Evolutionary conservation across 2,329 filamentous ascomycete species (phyloP).

Genomic region (Stromatinia cepivora): DNA sequence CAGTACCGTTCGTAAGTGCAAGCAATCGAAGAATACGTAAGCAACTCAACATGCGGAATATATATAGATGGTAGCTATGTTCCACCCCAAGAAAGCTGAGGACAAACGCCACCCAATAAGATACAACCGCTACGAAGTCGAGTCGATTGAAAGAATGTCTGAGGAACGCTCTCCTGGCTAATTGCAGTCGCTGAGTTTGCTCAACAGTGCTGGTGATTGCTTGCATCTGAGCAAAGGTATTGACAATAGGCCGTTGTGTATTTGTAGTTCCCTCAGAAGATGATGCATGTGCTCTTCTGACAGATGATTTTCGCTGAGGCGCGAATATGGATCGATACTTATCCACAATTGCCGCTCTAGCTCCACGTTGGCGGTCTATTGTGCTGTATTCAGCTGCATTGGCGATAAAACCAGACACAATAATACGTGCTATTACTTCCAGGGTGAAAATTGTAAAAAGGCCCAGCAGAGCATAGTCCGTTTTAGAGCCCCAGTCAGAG

Average conservation of each 20-base stretch:
- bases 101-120: constrained; percentile 88
- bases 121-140: constrained; percentile 91
- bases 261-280: constrained; percentile 26
- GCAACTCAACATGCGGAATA: constrained; percentile 96
- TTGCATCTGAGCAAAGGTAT: constrained; percentile 56
- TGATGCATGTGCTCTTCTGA: constrained; percentile 31
- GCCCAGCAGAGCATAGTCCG: constrained; percentile 60
- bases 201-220: constrained; percentile 59
- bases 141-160: constrained; percentile 94
- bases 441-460: constrained; percentile 89
- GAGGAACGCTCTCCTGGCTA: constrained; percentile 88
- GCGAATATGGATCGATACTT: constrained; percentile 79
- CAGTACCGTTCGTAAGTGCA: constrained; percentile 88
- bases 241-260: constrained; percentile 34
- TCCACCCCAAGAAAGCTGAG: constrained; percentile 72
- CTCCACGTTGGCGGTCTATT: constrained; percentile 73
- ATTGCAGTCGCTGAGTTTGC: constrained; percentile 78
- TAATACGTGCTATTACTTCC: constrained; percentile 77
- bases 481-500: constrained; percentile 59
- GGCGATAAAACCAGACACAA: constrained; percentile 90
- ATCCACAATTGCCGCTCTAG: constrained; percentile 71
- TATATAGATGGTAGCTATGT: constrained; percentile 68
- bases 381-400: constrained; percentile 93
- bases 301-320: constrained; percentile 63
- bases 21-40: constrained; percentile 89